Percentiles rank a stretch among this genome's conserved stretches.
Conservation (phyloP, 306 rosid species). For the Lablab purpureus region DNA sequence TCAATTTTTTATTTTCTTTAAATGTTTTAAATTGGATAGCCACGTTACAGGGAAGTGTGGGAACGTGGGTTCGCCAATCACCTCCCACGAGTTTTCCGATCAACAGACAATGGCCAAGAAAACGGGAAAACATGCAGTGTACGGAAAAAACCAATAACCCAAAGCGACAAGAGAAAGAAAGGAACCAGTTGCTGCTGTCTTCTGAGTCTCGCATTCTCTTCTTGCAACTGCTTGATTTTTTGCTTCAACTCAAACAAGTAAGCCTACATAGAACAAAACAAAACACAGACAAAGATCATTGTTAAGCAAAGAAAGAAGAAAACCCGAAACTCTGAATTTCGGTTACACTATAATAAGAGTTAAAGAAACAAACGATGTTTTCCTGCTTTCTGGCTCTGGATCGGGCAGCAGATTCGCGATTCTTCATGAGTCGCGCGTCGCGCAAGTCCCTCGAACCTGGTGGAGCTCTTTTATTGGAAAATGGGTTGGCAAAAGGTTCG, state of each 20-base stretch:
- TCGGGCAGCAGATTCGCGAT: constrained; percentile 83
- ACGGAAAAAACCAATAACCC: not conserved
- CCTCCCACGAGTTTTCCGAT: too few relatives aligned
- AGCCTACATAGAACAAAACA: constrained; percentile 57
- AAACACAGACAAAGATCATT: not conserved
- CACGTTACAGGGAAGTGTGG: too few relatives aligned
- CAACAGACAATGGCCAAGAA: too few relatives aligned
- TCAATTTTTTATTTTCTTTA: too few relatives aligned
- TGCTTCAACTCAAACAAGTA: constrained; percentile 68
- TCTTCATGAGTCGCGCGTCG: constrained; percentile 72
- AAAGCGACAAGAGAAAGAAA: not conserved
- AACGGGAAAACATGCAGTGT: not conserved
- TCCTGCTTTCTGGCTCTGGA: constrained; percentile 85
- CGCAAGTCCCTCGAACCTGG: constrained; percentile 42
- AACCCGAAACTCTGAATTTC: not conserved
- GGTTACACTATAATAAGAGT: not conserved
- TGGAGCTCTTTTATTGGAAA: constrained; percentile 38
- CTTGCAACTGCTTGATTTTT: constrained; percentile 49
- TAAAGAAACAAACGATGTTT: not conserved
- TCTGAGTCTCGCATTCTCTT: constrained; percentile 65
- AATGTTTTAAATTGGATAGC: too few relatives aligned
- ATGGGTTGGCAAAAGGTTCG: constrained; percentile 34
- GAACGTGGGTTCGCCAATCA: too few relatives aligned
- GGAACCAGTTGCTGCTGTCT: constrained; percentile 56
- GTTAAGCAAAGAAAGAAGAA: not conserved